Base-by-base conservation (phyloP, 1,139 yeast species). In the Sporopachydermia cereana region DNA sequence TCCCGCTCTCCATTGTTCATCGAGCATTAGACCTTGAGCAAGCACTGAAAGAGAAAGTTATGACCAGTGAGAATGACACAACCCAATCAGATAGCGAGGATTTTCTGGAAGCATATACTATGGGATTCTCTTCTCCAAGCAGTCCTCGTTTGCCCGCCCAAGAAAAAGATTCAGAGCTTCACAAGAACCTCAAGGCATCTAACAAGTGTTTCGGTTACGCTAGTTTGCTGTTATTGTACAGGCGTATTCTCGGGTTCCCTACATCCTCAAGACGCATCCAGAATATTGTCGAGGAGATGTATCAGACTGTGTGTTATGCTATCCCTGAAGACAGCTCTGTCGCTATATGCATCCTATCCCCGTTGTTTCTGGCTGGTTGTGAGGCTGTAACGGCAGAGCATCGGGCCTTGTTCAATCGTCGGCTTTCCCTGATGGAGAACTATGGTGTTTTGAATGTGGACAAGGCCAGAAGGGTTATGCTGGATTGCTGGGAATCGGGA, bases 351-450 rank as follows among this genome's bases (percentile, higher is more conserved):
- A 63, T 74, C 48, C 64, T 74, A 2, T 75, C 75, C 51, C 74
- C 77, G 39, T 59, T 68, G 3, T 74, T 75, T 50, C 67, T 77
- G 24, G 74, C 77, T 24, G 81, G 74, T 9, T 74, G 80, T 53
- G 82, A 76, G 51, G 67, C 71, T 1, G 48, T 64, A 18, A 68
- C 71, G 46, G 57, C 57, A 0, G 57, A 54, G 2, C 55, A 61
- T 49, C 58, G 71, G 39, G 53, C 54, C n/a, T 58, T 67, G 24
- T 69, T 68, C 47, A 50, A 60, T 30, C 54, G 56, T 7, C 56
- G 79, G 27, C 65, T 75, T 51, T 51, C 57, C 3, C 56, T 55
- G 20, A 62, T 75, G 58, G 63, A 65, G 12, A 63, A 64, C 24
- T 62, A 64, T 55, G 80, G 80, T 0, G 68, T 69, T 46, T 62